A percentile compares a stretch with the other conserved stretches of the same genome.
Evolutionary conservation across 495 filamentous ascomycete species (phyloP).

Genomic region (Filosporella fistucella): DNA sequence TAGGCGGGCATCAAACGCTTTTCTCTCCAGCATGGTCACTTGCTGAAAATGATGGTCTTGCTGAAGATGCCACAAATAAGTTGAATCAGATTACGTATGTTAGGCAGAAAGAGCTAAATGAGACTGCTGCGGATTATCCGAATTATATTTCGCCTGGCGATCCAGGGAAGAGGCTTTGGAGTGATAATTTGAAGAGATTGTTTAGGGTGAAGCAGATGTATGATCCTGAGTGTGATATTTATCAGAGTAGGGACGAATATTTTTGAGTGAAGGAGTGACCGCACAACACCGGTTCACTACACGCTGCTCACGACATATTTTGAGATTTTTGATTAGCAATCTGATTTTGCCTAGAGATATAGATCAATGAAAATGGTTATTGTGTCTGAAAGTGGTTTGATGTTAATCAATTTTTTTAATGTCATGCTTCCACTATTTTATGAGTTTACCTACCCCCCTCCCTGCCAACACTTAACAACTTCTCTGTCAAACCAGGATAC

Average conservation of each 20-base stretch:
- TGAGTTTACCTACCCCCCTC: too few species aligned
- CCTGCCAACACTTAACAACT: too few species aligned
- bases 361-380: too few species aligned
- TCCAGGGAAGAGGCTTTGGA: neutral
- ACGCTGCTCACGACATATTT: too few species aligned
- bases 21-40: neutral
- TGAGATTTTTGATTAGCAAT: too few species aligned
- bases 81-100: neutral
- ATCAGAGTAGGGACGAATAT: slow-evolving; percentile 7
- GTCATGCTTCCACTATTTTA: too few species aligned
- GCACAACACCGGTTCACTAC: too few species aligned
- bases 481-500: too few species aligned
- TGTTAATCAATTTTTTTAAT: too few species aligned
- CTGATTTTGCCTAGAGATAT: too few species aligned
- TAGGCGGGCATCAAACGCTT: neutral
- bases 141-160: slow-evolving; percentile 1
- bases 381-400: too few species aligned
- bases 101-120: neutral
- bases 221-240: neutral
- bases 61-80: neutral
- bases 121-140: neutral
- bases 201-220: neutral
- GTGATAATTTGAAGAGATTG: neutral
- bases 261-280: too few species aligned
- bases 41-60: neutral